Evolutionary conservation across 345 rosid species (phyloP).

Genomic region (Pistacia integerrima): DNA sequence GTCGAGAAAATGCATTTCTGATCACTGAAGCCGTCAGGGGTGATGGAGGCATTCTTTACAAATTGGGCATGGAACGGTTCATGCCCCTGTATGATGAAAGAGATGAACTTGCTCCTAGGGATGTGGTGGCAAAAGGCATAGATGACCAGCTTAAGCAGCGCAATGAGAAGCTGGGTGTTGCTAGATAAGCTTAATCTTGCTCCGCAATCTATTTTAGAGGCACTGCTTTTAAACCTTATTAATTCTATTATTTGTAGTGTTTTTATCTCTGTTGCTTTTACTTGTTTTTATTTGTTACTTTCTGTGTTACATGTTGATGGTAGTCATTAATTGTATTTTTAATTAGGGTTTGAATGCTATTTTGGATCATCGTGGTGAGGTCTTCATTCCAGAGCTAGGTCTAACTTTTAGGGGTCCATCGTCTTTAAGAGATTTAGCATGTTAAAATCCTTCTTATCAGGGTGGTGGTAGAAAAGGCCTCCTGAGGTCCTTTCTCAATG

Average conservation of each 20-base stretch:
- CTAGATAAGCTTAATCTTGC: slow-evolving; percentile 98
- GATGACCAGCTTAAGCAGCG: slow-evolving; percentile 90
- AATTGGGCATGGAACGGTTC: slow-evolving; percentile 73
- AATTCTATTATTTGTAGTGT: neutral
- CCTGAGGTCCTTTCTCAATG: slow-evolving; percentile 90
- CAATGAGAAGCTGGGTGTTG: slow-evolving; percentile 87
- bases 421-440: slow-evolving; percentile 87
- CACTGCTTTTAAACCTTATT: slow-evolving; percentile 14
- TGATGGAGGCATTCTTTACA: slow-evolving; percentile 94
- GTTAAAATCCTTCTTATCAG: slow-evolving; percentile 95
- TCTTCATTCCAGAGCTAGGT: slow-evolving; percentile 91
- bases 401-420: slow-evolving; percentile 76
- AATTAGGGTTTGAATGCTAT: slow-evolving; percentile 94
- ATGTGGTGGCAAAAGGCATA: slow-evolving; percentile 92
- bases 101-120: slow-evolving; percentile 97
- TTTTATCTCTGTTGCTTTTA: neutral
- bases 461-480: slow-evolving; percentile 99
- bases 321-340: slow-evolving; percentile 7
- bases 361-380: slow-evolving; percentile 95
- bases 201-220: slow-evolving; percentile 97
- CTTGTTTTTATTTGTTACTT: neutral
- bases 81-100: slow-evolving; percentile 86
- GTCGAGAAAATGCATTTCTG: slow-evolving; percentile 85
- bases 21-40: slow-evolving; percentile 72
- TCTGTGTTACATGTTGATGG: neutral